These are phyloP conservation scores for Lactuca saligna DNA, from an alignment of 129 eudicot species.

Conservation along the genomic window DNA sequence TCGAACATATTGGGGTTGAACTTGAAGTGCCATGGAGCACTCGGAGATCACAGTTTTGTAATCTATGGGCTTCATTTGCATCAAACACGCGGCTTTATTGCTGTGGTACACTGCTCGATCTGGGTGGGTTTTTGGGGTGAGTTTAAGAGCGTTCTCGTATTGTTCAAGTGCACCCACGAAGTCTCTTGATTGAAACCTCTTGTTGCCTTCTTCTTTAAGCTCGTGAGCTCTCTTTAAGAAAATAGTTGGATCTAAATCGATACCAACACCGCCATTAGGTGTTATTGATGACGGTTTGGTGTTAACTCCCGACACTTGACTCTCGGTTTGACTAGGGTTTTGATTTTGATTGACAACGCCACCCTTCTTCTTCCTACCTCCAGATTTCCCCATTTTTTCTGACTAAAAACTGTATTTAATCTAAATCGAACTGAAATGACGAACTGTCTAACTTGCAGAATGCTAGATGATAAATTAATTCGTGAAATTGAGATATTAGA, in stretches of 20 bases:
- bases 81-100: slow-evolving; percentile 91
- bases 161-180: slow-evolving; percentile 80
- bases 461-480: background rate
- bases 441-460: slow-evolving; percentile 3
- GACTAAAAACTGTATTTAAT: slow-evolving; percentile 15
- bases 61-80: slow-evolving; percentile 96
- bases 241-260: slow-evolving; percentile 62
- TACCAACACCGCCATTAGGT: slow-evolving; percentile 48
- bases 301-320: slow-evolving; percentile 35
- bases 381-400: slow-evolving; percentile 78
- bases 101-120: slow-evolving; percentile 90
- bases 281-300: slow-evolving; percentile 32
- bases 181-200: slow-evolving; percentile 75
- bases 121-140: slow-evolving; percentile 75
- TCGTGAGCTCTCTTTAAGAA: slow-evolving; percentile 87
- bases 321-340: slow-evolving; percentile 43
- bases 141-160: slow-evolving; percentile 79
- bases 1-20: slow-evolving; percentile 74
- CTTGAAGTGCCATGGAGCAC: slow-evolving; percentile 84
- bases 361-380: slow-evolving; percentile 71
- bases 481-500: slow-evolving; percentile 11
- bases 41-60: slow-evolving; percentile 75
- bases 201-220: slow-evolving; percentile 92
- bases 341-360: slow-evolving; percentile 34
- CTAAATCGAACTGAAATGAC: slow-evolving; percentile 23